A percentile compares a stretch with the other conserved stretches of the same genome.
phyloP scores from a whole-genome alignment of 805 yeast species.

The Candida sphagnicola region DNA sequence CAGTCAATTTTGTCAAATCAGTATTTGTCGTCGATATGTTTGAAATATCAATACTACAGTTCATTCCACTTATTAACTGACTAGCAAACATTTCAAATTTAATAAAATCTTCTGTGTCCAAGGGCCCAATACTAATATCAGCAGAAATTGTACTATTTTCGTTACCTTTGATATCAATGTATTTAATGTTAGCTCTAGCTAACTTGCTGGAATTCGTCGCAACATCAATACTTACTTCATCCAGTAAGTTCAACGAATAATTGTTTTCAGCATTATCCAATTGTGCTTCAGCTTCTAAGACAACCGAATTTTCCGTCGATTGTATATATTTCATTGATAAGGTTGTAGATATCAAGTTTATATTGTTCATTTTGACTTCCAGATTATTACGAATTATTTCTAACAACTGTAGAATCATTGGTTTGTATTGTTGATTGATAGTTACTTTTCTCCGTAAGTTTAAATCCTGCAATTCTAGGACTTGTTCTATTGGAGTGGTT shows the following conservation, averaged over 20 bases:
- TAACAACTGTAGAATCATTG: neutral
- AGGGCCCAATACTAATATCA: neutral
- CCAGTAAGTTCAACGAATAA: neutral
- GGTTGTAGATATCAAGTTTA: neutral
- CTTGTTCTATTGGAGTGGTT: neutral
- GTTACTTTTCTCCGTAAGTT: neutral
- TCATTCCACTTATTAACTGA: neutral
- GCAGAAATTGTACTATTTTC: slow-evolving; percentile 5
- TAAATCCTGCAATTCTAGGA: neutral
- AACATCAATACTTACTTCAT: neutral
- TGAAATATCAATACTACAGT: slow-evolving; percentile 25
- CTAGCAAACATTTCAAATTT: slow-evolving; percentile 3
- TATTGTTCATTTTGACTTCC: neutral
- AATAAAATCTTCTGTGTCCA: neutral
- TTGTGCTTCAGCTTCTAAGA: neutral
- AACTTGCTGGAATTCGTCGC: neutral
- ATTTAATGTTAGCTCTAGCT: neutral
- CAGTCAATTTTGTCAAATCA: slow-evolving; percentile 11
- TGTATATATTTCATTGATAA: neutral
- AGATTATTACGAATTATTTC: neutral
- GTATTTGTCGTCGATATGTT: slow-evolving; percentile 13
- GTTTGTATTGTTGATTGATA: neutral
- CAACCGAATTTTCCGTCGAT: neutral
- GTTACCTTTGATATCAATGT: neutral
- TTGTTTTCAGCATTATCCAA: neutral